A percentile compares a stretch with the other conserved stretches of the same genome.
Evolutionary conservation across 306 rosid species (phyloP).

Genomic region (Quercus rubra): DNA sequence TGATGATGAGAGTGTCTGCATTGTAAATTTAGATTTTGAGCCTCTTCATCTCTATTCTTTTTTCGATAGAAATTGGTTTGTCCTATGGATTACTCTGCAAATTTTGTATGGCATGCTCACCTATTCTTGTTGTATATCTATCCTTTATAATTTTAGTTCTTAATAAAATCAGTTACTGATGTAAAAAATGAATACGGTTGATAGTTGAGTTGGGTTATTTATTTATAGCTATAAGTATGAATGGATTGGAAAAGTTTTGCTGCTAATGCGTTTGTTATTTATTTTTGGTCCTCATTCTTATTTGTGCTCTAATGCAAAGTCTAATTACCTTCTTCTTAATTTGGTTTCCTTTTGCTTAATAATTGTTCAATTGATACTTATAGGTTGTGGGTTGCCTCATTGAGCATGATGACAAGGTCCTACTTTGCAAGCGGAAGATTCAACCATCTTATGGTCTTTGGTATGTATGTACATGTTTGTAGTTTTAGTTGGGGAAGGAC

Average conservation of each 20-base stretch:
- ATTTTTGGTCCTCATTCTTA: slow-evolving; percentile 1
- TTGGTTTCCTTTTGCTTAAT: slow-evolving; percentile 22
- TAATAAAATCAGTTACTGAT: background rate
- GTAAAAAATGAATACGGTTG: background rate
- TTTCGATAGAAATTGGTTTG: background rate
- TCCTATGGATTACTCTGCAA: background rate
- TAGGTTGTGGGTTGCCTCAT: slow-evolving; percentile 97
- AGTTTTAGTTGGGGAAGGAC: background rate
- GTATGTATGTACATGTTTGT: slow-evolving; percentile 41
- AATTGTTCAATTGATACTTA: slow-evolving; percentile 17
- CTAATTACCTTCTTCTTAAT: slow-evolving; percentile 28
- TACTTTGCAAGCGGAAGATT: slow-evolving; percentile 97
- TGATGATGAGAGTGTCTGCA: slow-evolving; percentile 2
- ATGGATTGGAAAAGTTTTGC: slow-evolving; percentile 6
- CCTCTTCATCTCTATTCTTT: background rate
- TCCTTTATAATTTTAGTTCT: background rate
- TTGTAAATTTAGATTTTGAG: background rate
- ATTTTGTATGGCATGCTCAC: background rate
- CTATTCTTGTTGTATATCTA: background rate
- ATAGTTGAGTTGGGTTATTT: background rate
- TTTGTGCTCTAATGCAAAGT: background rate
- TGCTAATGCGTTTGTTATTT: slow-evolving; percentile 5
- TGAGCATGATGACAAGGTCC: slow-evolving; percentile 71
- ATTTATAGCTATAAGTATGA: background rate
- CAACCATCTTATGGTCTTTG: slow-evolving; percentile 95